Conservation (phyloP, 352 stramenopile species). For the Phytophthora citricola region DNA sequence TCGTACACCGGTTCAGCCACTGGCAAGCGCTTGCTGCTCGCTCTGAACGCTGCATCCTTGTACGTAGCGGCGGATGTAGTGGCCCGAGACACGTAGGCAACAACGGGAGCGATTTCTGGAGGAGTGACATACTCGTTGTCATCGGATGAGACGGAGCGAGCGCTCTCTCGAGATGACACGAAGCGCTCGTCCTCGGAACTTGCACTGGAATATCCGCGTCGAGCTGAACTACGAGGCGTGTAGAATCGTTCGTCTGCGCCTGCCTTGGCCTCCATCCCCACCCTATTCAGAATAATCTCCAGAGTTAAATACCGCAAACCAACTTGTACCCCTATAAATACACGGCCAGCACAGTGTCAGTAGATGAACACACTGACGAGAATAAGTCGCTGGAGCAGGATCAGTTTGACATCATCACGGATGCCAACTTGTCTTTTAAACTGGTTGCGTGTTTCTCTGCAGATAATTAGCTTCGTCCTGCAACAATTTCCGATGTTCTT, state of each 20-base stretch:
- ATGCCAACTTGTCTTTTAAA: conserved; percentile 35
- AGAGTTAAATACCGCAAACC: conserved; percentile 5
- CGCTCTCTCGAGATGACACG: conserved; percentile 57
- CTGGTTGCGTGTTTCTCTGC: conserved; percentile 40
- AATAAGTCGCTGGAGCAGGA: conserved; percentile 15
- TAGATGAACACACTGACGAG: conserved; percentile 4
- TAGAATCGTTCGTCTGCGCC: conserved; percentile 64
- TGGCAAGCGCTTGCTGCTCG: conserved; percentile 25
- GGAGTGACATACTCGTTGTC: conserved; percentile 68
- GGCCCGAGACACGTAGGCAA: conserved; percentile 7
- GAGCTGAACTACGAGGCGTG: conserved; percentile 65
- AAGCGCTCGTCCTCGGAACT: conserved; percentile 74
- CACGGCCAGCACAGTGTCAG: conserved; percentile 10
- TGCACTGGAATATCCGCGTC: conserved; percentile 58
- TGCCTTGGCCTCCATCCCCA: conserved; percentile 54
- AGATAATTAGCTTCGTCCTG: conserved; percentile 21
- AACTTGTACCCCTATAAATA: conserved; percentile 26
- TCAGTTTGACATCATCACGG: not conserved
- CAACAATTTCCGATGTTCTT: conserved; percentile 17
- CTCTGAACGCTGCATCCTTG: conserved; percentile 31
- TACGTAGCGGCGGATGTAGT: conserved; percentile 17
- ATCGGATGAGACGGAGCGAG: conserved; percentile 69
- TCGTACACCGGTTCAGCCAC: conserved; percentile 26
- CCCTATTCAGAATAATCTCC: conserved; percentile 13
- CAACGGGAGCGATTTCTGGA: conserved; percentile 39